A percentile compares a stretch with the other conserved stretches of the same genome.
These are phyloP conservation scores for Penicillium capsulatum DNA, from an alignment of 2,329 filamentous ascomycete species.

Conservation along the genomic window DNA sequence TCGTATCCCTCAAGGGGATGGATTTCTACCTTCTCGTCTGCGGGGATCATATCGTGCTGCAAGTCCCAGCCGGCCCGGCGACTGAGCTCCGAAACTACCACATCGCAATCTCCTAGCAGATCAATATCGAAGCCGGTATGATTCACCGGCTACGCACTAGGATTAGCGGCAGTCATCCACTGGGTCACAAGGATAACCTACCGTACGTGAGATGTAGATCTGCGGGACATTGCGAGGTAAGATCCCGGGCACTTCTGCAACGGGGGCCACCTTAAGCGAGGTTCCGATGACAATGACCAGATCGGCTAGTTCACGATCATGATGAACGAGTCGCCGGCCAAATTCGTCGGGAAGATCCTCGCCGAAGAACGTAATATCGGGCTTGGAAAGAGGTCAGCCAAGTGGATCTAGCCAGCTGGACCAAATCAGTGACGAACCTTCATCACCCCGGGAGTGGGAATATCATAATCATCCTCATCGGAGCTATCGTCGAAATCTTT, in stretches of 20 bases:
- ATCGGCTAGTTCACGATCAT: constrained; percentile 76
- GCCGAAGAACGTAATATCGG: constrained; percentile 97
- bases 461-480: constrained; percentile 59
- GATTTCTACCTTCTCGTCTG: constrained; percentile 59
- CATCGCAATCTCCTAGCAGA: constrained; percentile 89
- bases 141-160: constrained; percentile 56
- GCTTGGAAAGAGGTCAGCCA: constrained; percentile 44
- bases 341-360: constrained; percentile 84
- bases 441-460: constrained; percentile 74
- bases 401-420: background rate
- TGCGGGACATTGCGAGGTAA: constrained; percentile 77
- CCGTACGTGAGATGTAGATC: constrained; percentile 80
- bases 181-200: constrained; percentile 31
- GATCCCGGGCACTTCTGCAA: constrained; percentile 82
- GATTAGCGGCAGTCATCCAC: constrained; percentile 6
- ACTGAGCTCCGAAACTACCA: constrained; percentile 82
- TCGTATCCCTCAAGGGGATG: constrained; percentile 46
- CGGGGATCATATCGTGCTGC: constrained; percentile 76
- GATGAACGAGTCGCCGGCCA: constrained; percentile 70
- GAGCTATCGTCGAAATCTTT: constrained; percentile 54
- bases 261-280: constrained; percentile 89
- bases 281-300: constrained; percentile 95
- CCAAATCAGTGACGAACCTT: constrained; percentile 45
- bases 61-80: constrained; percentile 75
- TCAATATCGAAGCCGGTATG: constrained; percentile 97